These are phyloP conservation scores for Globisporangium cylindrosporum DNA, from an alignment of 352 stramenopile species.

Conservation along the genomic window DNA sequence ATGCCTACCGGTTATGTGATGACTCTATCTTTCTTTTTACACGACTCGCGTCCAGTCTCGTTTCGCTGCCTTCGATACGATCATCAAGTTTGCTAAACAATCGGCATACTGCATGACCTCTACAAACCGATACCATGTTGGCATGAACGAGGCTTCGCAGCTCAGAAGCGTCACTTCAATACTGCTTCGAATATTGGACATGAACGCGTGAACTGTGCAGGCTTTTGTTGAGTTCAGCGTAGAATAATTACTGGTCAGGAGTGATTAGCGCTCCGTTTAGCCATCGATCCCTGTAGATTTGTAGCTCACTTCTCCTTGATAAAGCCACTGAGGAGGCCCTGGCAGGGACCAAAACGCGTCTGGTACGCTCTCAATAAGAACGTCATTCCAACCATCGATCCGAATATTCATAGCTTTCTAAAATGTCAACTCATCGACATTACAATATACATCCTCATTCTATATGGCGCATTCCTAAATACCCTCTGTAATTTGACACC, in stretches of 20 bases:
- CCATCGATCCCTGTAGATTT: background rate
- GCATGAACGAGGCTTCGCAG: background rate
- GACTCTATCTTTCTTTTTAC: background rate
- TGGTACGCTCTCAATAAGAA: background rate
- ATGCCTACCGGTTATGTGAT: background rate
- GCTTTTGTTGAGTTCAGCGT: too few species aligned
- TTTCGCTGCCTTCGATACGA: background rate
- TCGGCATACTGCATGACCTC: background rate
- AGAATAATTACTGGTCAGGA: too few species aligned
- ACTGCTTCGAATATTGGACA: background rate
- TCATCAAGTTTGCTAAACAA: slow-evolving; percentile 1
- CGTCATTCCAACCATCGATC: background rate
- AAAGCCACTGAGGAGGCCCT: background rate
- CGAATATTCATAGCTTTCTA: background rate
- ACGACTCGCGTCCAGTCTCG: background rate
- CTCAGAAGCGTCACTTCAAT: background rate
- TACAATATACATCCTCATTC: background rate
- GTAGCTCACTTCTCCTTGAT: background rate
- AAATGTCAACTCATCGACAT: background rate
- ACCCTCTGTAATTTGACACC: background rate
- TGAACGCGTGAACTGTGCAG: background rate
- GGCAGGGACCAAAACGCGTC: background rate
- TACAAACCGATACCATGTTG: background rate
- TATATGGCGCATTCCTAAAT: background rate
- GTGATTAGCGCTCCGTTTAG: too few species aligned